A percentile compares a stretch with the other conserved stretches of the same genome.
phyloP scores from a whole-genome alignment of 306 rosid species.

The Vigna mungo region DNA sequence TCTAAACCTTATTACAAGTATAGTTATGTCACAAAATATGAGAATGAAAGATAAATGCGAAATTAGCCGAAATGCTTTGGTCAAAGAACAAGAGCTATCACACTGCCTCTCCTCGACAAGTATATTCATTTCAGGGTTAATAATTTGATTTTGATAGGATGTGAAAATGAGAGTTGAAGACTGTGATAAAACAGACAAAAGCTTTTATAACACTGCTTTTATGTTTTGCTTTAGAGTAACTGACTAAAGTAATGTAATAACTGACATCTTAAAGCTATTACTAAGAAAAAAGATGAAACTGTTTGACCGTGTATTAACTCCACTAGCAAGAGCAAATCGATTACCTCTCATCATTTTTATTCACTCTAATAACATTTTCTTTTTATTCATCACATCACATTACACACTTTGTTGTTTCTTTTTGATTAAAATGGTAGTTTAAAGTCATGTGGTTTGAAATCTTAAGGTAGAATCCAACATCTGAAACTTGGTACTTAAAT shows the following conservation, averaged over 20 bases:
- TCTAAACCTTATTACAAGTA: no score
- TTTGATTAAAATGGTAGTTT: neutral
- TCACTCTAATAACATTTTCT: constrained; percentile 22
- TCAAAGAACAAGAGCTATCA: constrained; percentile 10
- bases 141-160: constrained; percentile 24
- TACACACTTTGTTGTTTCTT: neutral
- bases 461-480: constrained; percentile 53
- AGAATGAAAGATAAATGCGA: neutral
- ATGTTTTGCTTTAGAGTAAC: constrained; percentile 32
- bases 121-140: constrained; percentile 20
- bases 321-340: constrained; percentile 43
- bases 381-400: neutral
- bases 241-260: constrained; percentile 37
- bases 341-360: constrained; percentile 26
- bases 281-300: constrained; percentile 31
- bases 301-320: constrained; percentile 37
- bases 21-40: neutral
- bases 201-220: constrained; percentile 27
- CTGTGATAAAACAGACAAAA: constrained; percentile 1
- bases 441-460: constrained; percentile 40
- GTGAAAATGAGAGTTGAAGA: constrained; percentile 36
- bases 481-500: constrained; percentile 43
- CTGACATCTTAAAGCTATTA: constrained; percentile 18
- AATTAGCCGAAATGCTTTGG: constrained; percentile 3
- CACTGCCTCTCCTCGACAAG: constrained; percentile 17